Conservation (phyloP, 768 basidiomycete genomes). For the Rhodotorula graminis region DNA sequence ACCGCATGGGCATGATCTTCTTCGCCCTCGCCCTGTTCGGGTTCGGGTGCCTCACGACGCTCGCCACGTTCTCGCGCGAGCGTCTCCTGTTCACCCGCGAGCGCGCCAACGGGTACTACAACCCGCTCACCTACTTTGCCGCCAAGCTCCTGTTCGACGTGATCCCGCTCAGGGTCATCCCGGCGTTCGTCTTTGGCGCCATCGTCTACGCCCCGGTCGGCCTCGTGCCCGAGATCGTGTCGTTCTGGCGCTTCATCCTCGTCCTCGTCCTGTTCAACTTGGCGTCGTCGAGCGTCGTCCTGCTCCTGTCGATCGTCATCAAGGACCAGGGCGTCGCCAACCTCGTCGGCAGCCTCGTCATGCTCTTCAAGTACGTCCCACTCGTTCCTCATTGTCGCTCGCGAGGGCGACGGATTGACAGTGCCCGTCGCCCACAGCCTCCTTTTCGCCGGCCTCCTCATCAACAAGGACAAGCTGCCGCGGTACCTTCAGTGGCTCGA, state of each 20-base stretch:
- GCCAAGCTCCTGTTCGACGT: constrained; percentile 99
- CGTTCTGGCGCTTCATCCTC: constrained; percentile 98
- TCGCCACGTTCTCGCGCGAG: constrained; percentile 91
- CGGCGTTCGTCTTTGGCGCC: constrained; percentile 89
- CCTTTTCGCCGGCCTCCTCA: constrained; percentile 88
- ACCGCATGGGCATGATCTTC: constrained; percentile 88
- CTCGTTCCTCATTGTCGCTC: constrained; percentile 27
- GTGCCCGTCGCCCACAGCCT: constrained; percentile 55
- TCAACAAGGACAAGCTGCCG: constrained; percentile 82
- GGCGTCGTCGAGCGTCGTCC: constrained; percentile 84
- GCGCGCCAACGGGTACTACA: constrained; percentile 93
- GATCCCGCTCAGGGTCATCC: constrained; percentile 85
- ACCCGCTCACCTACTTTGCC: constrained; percentile 90
- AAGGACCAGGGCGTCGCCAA: constrained; percentile 82
- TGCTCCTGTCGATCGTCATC: constrained; percentile 84
- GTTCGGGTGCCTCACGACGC: constrained; percentile 89
- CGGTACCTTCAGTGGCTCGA: constrained; percentile 75
- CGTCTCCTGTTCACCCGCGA: constrained; percentile 98
- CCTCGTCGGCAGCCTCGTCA: constrained; percentile 86
- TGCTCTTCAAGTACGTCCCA: constrained; percentile 90
- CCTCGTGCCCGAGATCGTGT: constrained; percentile 78
- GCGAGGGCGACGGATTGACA: constrained; percentile 4
- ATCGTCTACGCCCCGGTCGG: constrained; percentile 94
- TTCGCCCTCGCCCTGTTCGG: constrained; percentile 95
- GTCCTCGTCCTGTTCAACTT: constrained; percentile 94